Base-by-base conservation (phyloP, 179 eudicot genomes). In the Spergularia azorica region DNA sequence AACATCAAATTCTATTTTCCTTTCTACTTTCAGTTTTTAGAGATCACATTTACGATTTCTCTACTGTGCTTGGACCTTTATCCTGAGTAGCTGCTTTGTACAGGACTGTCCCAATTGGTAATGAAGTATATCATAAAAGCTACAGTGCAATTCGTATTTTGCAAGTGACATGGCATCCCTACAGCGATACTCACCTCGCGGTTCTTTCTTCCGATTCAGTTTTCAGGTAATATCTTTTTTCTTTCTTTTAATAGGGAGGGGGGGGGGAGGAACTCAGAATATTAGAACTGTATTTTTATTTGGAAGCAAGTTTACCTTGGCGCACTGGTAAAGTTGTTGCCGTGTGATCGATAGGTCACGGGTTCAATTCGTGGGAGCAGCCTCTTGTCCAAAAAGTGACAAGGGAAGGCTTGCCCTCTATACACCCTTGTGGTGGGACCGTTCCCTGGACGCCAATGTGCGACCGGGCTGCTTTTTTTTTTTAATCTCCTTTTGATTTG, bases 141-240 rank as follows among this genome's bases (percentile, higher is more conserved):
- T 74, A 81, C 76, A 87, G 83, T 64, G 79, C 82, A 43, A 86
- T 95, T 20, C 87, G 91, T 55, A 76, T 86, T 71, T 80, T 95
- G 70, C 90, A 93, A 80, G 79, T 87, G 71, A 80, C 79, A 62
- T 95, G 99, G 99, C 99, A 95, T 85, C 97, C 99, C 70, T 88
- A 83, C 80, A 89, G 99, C 75, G 89, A 88, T 70, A 79, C 89
- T 55, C 99, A 95, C 88, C 71, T 95, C 63, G 99, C 94, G 21
- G 83, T 95, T 73, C 92, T 95, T 55, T 93, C 99, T 76, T 95
- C 97, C 61, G 99, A 95, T 90, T 91, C 93, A 17, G 97, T 93
- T 79, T 91, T 95, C 91, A 93, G 98, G 98, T 95, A 82, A 58
- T n/a, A 58, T 26, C 32, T 59, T 59, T 59, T 2, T 59, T 5